phyloP scores from a whole-genome alignment of 768 basidiomycete species.

The Boletus bicolor region DNA sequence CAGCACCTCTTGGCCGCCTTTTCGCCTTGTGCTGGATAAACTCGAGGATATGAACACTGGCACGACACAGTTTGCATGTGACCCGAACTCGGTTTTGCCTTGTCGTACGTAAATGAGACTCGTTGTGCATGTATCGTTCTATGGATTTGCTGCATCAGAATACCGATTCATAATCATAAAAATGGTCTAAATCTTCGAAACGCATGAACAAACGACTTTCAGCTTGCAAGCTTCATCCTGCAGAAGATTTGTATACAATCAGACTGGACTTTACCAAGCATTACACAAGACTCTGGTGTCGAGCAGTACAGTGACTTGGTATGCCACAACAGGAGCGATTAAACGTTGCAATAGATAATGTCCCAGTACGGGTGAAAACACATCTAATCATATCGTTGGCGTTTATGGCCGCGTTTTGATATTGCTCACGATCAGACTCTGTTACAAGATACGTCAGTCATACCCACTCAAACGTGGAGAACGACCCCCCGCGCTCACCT shows the following conservation, averaged over 20 bases:
- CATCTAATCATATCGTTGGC: background rate
- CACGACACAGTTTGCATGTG: background rate
- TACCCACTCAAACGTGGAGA: background rate
- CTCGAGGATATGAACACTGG: background rate
- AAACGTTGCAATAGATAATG: background rate
- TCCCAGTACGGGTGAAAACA: background rate
- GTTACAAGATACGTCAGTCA: constrained; percentile 13
- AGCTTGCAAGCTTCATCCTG: background rate
- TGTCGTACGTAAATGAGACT: background rate
- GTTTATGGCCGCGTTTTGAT: constrained; percentile 53
- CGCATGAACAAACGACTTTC: background rate
- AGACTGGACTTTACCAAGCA: background rate
- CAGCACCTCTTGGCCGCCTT: constrained; percentile 8
- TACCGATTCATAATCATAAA: background rate
- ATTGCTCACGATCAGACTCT: constrained; percentile 76
- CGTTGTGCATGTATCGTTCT: background rate
- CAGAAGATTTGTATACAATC: background rate
- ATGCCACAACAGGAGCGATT: no score
- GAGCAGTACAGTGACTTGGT: background rate
- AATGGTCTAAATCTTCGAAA: background rate
- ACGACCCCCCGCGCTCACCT: constrained; percentile 46
- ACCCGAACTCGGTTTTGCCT: background rate
- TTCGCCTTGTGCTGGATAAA: background rate
- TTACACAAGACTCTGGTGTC: background rate
- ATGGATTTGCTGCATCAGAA: background rate